Conservation (phyloP, 768 basidiomycete species). For the Suillus alpinus region DNA sequence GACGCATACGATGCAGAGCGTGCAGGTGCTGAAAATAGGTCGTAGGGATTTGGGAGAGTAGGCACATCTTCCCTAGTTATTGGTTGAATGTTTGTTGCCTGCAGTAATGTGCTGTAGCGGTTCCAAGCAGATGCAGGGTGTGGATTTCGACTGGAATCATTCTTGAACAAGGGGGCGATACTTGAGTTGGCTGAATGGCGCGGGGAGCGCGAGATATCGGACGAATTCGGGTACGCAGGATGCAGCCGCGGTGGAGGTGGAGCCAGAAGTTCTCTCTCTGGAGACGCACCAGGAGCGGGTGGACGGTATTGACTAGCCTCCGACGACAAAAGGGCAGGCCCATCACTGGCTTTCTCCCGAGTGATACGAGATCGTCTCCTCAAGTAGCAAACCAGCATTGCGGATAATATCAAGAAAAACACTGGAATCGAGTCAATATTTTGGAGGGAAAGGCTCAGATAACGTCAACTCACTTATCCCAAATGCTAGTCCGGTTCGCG, state of each 20-base stretch:
- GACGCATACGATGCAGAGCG: conserved; percentile 1
- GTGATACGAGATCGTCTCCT: conserved; percentile 7
- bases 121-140: conserved; percentile 2
- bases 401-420: conserved; percentile 3
- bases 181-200: conserved; percentile 3
- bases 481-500: conserved; percentile 25
- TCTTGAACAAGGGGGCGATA: background rate
- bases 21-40: conserved; percentile 1
- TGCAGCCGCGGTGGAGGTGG: background rate
- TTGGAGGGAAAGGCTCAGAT: background rate
- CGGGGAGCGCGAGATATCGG: background rate
- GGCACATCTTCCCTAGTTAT: background rate
- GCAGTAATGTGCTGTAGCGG: conserved; percentile 2
- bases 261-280: background rate
- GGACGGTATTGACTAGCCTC: conserved; percentile 9
- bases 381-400: conserved; percentile 5
- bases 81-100: background rate
- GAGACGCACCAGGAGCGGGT: background rate
- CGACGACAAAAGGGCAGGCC: background rate
- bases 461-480: conserved; percentile 18
- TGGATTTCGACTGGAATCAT: background rate
- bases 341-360: background rate
- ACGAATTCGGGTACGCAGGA: background rate
- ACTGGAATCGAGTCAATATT: background rate
- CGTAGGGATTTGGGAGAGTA: conserved; percentile 8